These are phyloP conservation scores for Geopyxis carbonaria DNA, from an alignment of 495 filamentous ascomycete genomes.

Conservation along the genomic window DNA sequence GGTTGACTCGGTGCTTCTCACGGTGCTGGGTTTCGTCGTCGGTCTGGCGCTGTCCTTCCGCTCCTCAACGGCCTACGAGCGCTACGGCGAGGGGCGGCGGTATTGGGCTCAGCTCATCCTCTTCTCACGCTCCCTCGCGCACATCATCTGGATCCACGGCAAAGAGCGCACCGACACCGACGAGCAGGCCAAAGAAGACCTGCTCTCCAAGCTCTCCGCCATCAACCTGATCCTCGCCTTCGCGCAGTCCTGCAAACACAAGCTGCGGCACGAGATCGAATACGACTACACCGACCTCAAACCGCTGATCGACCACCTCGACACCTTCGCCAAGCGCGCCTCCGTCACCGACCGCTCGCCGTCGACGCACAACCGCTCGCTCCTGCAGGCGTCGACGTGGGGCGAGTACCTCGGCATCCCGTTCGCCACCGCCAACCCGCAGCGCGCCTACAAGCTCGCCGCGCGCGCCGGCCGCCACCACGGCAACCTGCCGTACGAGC, in stretches of 20 bases:
- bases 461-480: constrained; percentile 35
- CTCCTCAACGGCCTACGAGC: constrained; percentile 71
- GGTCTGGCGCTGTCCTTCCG: constrained; percentile 69
- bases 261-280: constrained; percentile 76
- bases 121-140: constrained; percentile 53
- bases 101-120: constrained; percentile 62
- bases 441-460: constrained; percentile 51
- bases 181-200: constrained; percentile 44
- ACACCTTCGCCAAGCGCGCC: constrained; percentile 55
- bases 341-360: constrained; percentile 31
- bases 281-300: constrained; percentile 53
- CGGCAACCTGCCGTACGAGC: constrained; percentile 63
- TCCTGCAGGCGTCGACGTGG: constrained; percentile 34
- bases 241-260: constrained; percentile 60
- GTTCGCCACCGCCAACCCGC: constrained; percentile 54
- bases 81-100: constrained; percentile 29
- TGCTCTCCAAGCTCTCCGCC: constrained; percentile 55
- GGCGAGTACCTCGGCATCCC: constrained; percentile 57
- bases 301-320: constrained; percentile 40
- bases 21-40: constrained; percentile 79
- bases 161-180: constrained; percentile 40
- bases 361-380: constrained; percentile 24
- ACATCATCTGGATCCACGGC: constrained; percentile 63
- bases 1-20: constrained; percentile 55
- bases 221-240: constrained; percentile 72